Base-by-base conservation (phyloP, 2,329 filamentous ascomycete genomes). In the Aspergillus novofumigatus region DNA sequence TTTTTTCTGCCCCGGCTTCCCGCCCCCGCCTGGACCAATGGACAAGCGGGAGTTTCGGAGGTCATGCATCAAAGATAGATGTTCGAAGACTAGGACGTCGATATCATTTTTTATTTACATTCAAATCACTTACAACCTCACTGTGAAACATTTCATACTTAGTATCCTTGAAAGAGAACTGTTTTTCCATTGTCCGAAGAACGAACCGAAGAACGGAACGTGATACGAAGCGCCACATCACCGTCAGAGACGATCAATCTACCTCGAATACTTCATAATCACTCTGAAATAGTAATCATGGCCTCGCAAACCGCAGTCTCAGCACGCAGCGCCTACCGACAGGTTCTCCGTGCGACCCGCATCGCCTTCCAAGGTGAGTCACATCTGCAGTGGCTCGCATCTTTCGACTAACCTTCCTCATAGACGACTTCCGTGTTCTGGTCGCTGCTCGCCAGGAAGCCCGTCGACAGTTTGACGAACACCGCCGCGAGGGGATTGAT, bases 281-380 rank as follows among this genome's bases (percentile, higher is more conserved):
- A 21, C 41, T 10, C 9, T 23, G 21, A 44, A 17, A 17, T 3
- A n/a, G 28, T 28, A 54, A 58, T 17, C 44, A 62, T 73, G 68
- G 55, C 65, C 50, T 67, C 67, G 26, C 60, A 66, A 52, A 86
- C 67, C 48, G 56, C 63, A 4, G 42, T 68, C 6, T 67, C 92
- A 80, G 89, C 90, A 17, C 78, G 91, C 55, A 80, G 83, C 69
- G 91, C 91, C 41, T 97, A 97, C 77, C 82, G 92, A 69, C 82
- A 88, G 64, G 79, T 97, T 45, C 81, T 96, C 66, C 91, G 93
- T 60, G 89, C 92, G 23, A 86, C 90, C 35, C 82, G 86, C 62
- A 80, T 95, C 62, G 92, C 92, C 59, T 99, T 99, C 72, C 80
- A 88, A 78, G 90, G 92, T 93, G 56, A 42, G 62, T 64, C 47